Conservation (phyloP, 2,329 filamentous ascomycete genomes). For the Trichoderma atroviride region DNA sequence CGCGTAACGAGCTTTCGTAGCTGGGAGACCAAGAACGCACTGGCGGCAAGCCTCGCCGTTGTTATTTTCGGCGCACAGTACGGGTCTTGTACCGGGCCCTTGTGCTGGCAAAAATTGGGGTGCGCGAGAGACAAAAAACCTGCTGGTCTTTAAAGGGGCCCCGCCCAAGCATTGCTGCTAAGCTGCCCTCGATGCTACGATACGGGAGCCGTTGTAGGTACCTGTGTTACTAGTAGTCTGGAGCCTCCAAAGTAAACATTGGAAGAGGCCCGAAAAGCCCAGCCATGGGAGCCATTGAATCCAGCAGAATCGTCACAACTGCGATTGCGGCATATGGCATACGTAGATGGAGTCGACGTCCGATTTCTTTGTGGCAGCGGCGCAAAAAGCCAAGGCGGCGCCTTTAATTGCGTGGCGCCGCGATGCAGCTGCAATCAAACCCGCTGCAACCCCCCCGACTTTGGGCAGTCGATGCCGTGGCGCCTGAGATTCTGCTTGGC, state of each 20-base stretch:
- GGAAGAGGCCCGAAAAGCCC: not conserved
- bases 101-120: not conserved
- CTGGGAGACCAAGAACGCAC: not conserved
- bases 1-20: conserved; percentile 4
- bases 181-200: not conserved
- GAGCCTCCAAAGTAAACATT: not conserved
- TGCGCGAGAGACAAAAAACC: not conserved
- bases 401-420: conserved; percentile 22
- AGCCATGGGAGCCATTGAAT: not conserved
- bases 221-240: not conserved
- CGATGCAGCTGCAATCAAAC: conserved; percentile 22
- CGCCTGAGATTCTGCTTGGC: not conserved
- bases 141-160: conserved; percentile 16
- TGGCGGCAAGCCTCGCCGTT: conserved; percentile 5
- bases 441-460: not conserved
- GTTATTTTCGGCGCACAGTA: conserved; percentile 18
- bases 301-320: not conserved
- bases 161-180: conserved; percentile 8
- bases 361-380: not conserved
- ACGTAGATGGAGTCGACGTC: not conserved
- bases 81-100: conserved; percentile 10
- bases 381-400: conserved; percentile 13
- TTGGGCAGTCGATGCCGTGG: conserved; percentile 5
- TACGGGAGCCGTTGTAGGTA: not conserved
- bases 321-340: not conserved